Evolutionary conservation across 2,329 filamentous ascomycete genomes (phyloP).

Genomic region (Grosmannia serpens): DNA sequence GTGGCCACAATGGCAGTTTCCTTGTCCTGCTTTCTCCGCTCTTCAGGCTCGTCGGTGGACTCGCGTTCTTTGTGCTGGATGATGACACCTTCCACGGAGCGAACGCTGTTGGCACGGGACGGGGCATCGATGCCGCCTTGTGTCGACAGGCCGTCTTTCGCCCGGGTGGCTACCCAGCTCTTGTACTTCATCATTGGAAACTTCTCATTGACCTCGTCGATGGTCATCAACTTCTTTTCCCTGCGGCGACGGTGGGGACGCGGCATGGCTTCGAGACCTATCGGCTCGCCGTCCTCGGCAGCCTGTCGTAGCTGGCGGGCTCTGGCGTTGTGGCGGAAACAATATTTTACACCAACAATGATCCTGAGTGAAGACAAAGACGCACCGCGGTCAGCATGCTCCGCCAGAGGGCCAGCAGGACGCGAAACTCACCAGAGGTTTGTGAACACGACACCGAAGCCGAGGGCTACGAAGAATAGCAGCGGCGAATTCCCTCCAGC

Average conservation of each 20-base stretch:
- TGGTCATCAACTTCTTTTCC: constrained; percentile 98
- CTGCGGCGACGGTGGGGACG: constrained; percentile 73
- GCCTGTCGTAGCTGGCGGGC: constrained; percentile 68
- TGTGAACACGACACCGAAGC: constrained; percentile 96
- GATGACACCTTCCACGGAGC: constrained; percentile 49
- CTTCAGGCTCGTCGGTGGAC: constrained; percentile 26
- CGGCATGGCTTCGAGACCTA: constrained; percentile 78
- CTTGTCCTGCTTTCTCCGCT: constrained; percentile 1
- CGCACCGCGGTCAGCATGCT: too few species aligned
- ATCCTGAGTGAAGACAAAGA: constrained; percentile 51
- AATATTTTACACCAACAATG: constrained; percentile 98
- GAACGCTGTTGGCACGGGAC: constrained; percentile 63
- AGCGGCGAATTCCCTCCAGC: constrained; percentile 28
- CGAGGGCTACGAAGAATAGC: constrained; percentile 44
- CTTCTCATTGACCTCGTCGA: constrained; percentile 97
- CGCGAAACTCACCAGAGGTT: constrained; percentile 79
- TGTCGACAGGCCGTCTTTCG: constrained; percentile 71
- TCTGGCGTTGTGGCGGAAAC: constrained; percentile 94
- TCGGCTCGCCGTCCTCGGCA: constrained; percentile 74
- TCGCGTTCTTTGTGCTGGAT: constrained; percentile 32
- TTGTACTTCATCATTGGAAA: constrained; percentile 97
- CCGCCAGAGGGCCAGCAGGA: neutral
- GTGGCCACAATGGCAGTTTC: neutral
- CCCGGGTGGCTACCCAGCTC: constrained; percentile 75
- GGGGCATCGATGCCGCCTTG: constrained; percentile 69